Conservation (phyloP, 164 flowering plant species). For the Annona cherimola region DNA sequence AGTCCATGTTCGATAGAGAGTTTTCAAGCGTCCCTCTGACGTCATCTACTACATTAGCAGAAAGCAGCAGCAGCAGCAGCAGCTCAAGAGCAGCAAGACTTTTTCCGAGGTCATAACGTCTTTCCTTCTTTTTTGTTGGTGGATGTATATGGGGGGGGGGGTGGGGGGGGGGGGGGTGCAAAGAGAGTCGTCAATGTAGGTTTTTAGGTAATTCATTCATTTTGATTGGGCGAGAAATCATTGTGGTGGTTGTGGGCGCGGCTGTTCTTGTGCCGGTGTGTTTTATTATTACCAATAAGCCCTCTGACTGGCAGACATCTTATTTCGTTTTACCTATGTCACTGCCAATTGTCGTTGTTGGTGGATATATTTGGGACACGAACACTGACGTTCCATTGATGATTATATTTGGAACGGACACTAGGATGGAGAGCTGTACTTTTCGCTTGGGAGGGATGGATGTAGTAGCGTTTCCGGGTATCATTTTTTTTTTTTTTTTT, state of each 20-base stretch:
- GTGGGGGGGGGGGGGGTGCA: no score
- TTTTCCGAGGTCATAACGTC: constrained; percentile 34
- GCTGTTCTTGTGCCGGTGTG: not conserved
- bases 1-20: constrained; percentile 43
- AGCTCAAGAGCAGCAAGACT: constrained; percentile 40
- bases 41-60: constrained; percentile 19
- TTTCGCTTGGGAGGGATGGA: no score
- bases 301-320: not conserved
- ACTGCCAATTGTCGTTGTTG: not conserved
- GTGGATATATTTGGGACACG: no score
- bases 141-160: not conserved
- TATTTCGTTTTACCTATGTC: not conserved
- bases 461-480: no score
- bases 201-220: not conserved
- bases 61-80: constrained; percentile 15
- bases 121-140: not conserved
- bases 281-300: not conserved
- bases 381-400: no score
- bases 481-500: no score
- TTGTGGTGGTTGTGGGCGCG: not conserved
- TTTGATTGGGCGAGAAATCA: not conserved
- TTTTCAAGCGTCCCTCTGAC: constrained; percentile 81
- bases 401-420: no score
- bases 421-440: no score
- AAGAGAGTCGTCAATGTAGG: not conserved